A percentile compares a stretch with the other conserved stretches of the same genome.
Conservation (phyloP, 2,329 filamentous ascomycete species). For the Monosporascus cannonballus region DNA sequence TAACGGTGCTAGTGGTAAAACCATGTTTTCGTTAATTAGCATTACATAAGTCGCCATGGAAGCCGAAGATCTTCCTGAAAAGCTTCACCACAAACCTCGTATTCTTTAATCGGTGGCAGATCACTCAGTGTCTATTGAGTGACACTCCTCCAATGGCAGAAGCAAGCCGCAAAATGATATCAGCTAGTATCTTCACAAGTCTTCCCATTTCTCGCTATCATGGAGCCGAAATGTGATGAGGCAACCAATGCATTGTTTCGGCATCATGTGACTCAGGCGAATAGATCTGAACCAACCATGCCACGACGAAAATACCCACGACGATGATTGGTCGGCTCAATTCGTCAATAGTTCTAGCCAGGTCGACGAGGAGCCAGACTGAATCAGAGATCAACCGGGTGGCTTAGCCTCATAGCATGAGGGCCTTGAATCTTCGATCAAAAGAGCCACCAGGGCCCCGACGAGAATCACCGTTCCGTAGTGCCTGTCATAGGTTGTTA, state of each 20-base stretch:
- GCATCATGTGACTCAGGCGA: conserved; percentile 16
- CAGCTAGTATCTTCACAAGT: neutral
- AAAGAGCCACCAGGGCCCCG: neutral
- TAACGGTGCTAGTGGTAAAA: neutral
- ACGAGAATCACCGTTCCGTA: neutral
- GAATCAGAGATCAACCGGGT: neutral
- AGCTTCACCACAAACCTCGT: neutral
- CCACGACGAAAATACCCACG: neutral
- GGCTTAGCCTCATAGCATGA: neutral
- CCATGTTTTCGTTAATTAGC: too few species aligned
- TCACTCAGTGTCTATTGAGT: neutral
- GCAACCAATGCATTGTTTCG: conserved; percentile 12
- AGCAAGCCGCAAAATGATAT: neutral
- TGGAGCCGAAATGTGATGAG: neutral
- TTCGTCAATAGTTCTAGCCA: neutral
- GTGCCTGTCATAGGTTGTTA: neutral
- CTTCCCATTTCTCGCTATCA: neutral
- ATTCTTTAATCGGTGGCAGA: neutral
- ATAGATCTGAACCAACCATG: neutral
- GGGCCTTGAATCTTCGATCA: neutral
- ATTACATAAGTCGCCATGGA: too few species aligned
- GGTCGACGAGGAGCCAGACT: neutral
- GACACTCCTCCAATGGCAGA: neutral
- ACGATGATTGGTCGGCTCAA: neutral
- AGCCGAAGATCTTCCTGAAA: neutral